A percentile compares a stretch with the other conserved stretches of the same genome.
Conservation (phyloP, 768 basidiomycete genomes). For the Plicaturopsis crispa region DNA sequence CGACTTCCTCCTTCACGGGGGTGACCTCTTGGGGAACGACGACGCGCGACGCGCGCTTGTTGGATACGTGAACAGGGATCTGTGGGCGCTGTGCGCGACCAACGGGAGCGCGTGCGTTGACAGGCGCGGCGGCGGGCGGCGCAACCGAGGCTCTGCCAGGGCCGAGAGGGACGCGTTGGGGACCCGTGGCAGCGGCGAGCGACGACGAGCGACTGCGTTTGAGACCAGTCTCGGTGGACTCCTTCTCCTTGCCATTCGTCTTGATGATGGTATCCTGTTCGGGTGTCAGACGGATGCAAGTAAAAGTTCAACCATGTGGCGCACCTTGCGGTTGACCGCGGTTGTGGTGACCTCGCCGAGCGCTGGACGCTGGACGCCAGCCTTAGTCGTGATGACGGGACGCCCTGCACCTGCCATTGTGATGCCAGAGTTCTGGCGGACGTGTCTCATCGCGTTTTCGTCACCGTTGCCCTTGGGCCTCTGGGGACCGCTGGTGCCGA, state of each 20-base stretch:
- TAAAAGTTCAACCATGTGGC: conserved; percentile 14
- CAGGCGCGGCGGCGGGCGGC: conserved; percentile 33
- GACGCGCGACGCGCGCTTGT: conserved; percentile 32
- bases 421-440: conserved; percentile 52
- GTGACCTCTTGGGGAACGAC: conserved; percentile 34
- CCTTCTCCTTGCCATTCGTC: conserved; percentile 56
- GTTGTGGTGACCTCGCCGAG: conserved; percentile 77
- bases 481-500: too few species aligned
- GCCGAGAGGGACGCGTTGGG: conserved; percentile 66
- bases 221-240: conserved; percentile 40
- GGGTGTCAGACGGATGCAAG: conserved; percentile 2
- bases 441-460: conserved; percentile 69
- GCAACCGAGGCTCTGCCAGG: conserved; percentile 42
- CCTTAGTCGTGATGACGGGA: conserved; percentile 43
- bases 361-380: conserved; percentile 56
- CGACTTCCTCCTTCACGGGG: conserved; percentile 34
- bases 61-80: conserved; percentile 15
- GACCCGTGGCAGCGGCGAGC: conserved; percentile 47
- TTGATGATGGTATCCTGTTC: conserved; percentile 42
- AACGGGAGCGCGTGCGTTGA: conserved; percentile 27
- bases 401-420: conserved; percentile 40
- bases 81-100: conserved; percentile 12
- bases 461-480: conserved; percentile 60
- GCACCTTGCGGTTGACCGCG: conserved; percentile 71
- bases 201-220: conserved; percentile 63